These are phyloP conservation scores for Tuber indicum DNA, from an alignment of 495 filamentous ascomycete genomes.

Conservation along the genomic window DNA sequence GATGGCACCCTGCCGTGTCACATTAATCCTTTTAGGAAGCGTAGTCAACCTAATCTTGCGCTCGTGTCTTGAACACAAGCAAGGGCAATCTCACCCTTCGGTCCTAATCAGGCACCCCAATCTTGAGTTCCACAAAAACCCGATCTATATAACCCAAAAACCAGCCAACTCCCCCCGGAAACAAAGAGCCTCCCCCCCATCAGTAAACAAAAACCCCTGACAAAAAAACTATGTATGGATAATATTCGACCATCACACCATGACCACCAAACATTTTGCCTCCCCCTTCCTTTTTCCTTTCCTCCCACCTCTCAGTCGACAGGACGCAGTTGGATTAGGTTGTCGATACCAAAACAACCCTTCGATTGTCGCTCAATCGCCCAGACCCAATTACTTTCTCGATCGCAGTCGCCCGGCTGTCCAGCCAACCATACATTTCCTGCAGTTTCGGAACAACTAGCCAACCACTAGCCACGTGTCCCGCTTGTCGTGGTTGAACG, in stretches of 20 bases:
- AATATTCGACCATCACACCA: not conserved
- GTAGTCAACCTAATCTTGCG: not conserved
- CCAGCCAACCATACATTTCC: not conserved
- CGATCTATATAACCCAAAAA: not conserved
- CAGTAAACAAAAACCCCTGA: not conserved
- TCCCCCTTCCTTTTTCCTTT: not conserved
- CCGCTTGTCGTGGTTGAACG: not conserved
- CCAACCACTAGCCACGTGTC: conserved; percentile 3
- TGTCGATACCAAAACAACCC: not conserved
- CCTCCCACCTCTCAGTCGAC: not conserved
- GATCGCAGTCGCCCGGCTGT: not conserved
- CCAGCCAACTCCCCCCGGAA: not conserved
- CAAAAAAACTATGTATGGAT: not conserved
- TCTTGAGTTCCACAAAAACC: not conserved
- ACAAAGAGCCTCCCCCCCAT: not conserved
- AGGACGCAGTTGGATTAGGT: not conserved
- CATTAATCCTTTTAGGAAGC: not conserved
- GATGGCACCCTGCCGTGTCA: not conserved
- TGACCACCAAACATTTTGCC: not conserved
- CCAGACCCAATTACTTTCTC: not conserved
- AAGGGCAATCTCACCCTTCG: not conserved
- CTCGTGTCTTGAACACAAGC: not conserved
- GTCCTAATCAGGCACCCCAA: not conserved
- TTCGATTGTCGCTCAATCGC: not conserved
- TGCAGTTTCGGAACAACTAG: not conserved